Evolutionary conservation across 768 basidiomycete genomes (phyloP).

Genomic region (Boletus eberwhitei): DNA sequence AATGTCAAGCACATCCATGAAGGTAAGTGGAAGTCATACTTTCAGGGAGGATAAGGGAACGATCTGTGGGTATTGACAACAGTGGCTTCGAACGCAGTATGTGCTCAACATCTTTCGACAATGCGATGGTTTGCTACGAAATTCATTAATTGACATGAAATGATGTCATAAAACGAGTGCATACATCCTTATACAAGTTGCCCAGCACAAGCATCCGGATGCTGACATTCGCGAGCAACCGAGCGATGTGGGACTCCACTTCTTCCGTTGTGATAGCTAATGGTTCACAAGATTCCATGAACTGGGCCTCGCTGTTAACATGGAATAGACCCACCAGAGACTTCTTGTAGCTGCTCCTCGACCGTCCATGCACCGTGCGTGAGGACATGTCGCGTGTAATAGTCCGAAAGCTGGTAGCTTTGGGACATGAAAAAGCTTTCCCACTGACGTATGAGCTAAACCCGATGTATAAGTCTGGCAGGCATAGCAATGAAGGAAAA

Average conservation of each 20-base stretch:
- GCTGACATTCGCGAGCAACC: conserved; percentile 61
- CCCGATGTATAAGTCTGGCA: background rate
- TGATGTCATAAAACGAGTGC: conserved; percentile 22
- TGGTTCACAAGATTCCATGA: background rate
- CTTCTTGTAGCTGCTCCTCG: conserved; percentile 69
- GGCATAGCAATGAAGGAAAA: background rate
- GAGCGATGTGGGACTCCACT: conserved; percentile 55
- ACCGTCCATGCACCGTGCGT: conserved; percentile 72
- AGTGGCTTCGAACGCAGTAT: conserved; percentile 55
- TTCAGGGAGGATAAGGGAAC: conserved; percentile 62
- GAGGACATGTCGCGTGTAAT: conserved; percentile 68
- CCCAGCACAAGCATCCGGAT: conserved; percentile 76
- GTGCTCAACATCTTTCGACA: conserved; percentile 70
- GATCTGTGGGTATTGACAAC: conserved; percentile 35
- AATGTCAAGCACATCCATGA: conserved; percentile 11
- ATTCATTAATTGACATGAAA: background rate
- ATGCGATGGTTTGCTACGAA: conserved; percentile 66
- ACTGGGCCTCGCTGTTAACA: background rate
- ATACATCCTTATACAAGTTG: conserved; percentile 79
- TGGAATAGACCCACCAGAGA: conserved; percentile 55
- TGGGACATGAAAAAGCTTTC: conserved; percentile 86
- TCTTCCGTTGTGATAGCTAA: conserved; percentile 72
- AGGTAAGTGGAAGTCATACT: conserved; percentile 40
- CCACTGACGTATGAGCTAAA: conserved; percentile 71
- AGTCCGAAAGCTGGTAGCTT: conserved; percentile 76